A percentile compares a stretch with the other conserved stretches of the same genome.
These are phyloP conservation scores for Aspergillus phoenicis DNA, from an alignment of 2,329 filamentous ascomycete genomes.

Conservation along the genomic window DNA sequence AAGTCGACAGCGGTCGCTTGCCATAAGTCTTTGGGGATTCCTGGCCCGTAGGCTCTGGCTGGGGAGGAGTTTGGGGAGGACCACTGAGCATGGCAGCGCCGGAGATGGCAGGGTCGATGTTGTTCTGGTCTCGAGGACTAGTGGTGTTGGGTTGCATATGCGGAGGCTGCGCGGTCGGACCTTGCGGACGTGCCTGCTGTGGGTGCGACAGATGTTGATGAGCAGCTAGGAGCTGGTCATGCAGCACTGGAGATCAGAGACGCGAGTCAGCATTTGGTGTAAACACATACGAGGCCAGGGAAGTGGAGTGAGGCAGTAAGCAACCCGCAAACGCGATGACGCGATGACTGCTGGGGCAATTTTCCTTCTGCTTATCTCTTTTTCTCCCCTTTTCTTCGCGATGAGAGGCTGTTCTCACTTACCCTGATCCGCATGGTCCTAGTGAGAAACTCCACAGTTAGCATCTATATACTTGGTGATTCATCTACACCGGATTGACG, in stretches of 20 bases:
- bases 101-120: conserved; percentile 62
- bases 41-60: conserved; percentile 31
- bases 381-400: background rate
- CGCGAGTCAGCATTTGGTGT: conserved; percentile 17
- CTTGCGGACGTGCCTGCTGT: conserved; percentile 41
- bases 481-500: conserved; percentile 3
- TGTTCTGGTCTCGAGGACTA: conserved; percentile 53
- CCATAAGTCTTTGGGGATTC: conserved; percentile 69
- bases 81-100: conserved; percentile 53
- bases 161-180: conserved; percentile 45
- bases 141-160: conserved; percentile 44
- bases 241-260: conserved; percentile 52
- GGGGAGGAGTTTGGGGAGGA: conserved; percentile 36
- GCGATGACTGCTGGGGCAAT: background rate
- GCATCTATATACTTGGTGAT: conserved; percentile 3
- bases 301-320: background rate
- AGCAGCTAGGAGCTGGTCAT: conserved; percentile 62
- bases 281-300: background rate
- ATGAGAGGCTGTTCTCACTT: conserved; percentile 31
- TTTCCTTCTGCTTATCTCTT: background rate
- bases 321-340: background rate
- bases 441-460: conserved; percentile 16
- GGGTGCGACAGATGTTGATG: conserved; percentile 51
- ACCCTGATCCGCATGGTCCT: conserved; percentile 52
- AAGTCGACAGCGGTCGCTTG: conserved; percentile 90